A percentile compares a stretch with the other conserved stretches of the same genome.
Conservation (phyloP, 495 filamentous ascomycete species). For the Neurospora intermedia region DNA sequence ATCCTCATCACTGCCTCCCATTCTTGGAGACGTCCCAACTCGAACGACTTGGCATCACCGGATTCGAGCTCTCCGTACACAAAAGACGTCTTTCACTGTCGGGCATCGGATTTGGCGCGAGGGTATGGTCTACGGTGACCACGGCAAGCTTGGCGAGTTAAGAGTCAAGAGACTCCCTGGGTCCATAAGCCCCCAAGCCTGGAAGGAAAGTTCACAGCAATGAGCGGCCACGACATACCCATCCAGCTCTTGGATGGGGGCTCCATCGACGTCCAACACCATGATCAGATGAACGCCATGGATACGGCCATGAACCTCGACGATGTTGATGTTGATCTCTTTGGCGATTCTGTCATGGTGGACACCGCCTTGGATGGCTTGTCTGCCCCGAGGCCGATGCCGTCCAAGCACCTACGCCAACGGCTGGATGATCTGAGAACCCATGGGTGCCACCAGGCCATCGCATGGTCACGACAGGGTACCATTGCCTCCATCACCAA, state of each 20-base stretch:
- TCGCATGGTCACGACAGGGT: constrained; percentile 85
- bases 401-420: constrained; percentile 56
- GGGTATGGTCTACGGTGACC: background rate
- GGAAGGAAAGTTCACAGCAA: background rate
- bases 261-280: constrained; percentile 1
- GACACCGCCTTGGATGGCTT: constrained; percentile 37
- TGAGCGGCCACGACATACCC: constrained; percentile 26
- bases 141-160: background rate
- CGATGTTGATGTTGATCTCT: constrained; percentile 66
- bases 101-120: background rate
- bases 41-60: background rate
- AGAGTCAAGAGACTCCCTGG: background rate
- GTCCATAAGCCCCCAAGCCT: background rate
- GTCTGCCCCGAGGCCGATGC: constrained; percentile 29
- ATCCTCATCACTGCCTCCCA: background rate
- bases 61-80: background rate
- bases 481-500: constrained; percentile 73
- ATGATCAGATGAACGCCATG: constrained; percentile 12
- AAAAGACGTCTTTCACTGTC: background rate
- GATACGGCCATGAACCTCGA: constrained; percentile 42
- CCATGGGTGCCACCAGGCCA: constrained; percentile 73
- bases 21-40: background rate
- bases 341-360: constrained; percentile 50
- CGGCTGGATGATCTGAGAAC: constrained; percentile 70
- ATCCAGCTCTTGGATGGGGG: constrained; percentile 22